Evolutionary conservation across 2,329 filamentous ascomycete species (phyloP), one percentile per base, ranked within the genome.

Genomic region (Penicillium sp.): DNA sequence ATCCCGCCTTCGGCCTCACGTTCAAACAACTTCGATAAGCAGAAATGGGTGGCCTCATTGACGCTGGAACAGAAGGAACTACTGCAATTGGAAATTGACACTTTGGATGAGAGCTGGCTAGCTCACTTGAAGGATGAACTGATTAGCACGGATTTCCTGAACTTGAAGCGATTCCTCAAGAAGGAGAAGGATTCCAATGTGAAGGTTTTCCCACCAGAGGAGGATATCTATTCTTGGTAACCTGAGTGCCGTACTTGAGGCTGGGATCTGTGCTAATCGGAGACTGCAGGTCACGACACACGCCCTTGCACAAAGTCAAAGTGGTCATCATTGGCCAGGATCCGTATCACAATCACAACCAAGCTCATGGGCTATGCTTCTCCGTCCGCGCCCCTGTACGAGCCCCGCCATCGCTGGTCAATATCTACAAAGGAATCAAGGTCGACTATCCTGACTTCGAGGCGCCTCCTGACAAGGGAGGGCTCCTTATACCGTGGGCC

Each of bases 351-450:
- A 95, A 95, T 69, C 71, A 83, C 68, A 95, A 95, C 71, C 93
- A 99, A 77, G 93, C 93, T 42, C 93, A 97, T 70, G 93, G 93
- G 36, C 84, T 99, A 51, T 92, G 88, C 67, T 99, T 99, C 78
- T 95, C 89, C 40, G 91, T 97, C 47, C 88, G 88, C 9, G 86
- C 92, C 3, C 93, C 93, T 0, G 95, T 89, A 0, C 82, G 82
- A 3, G 89, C 92, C 1, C 93, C 93, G 0, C 91, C 92, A 0
- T 95, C 89, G 1, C 83, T 99, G 13, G 82, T 83, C 62, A 99
- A 99, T 74, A 96, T 99, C 75, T 99, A 95, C 77, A 90, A 79
- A 36, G 87, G 84, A 10, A 81, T 99, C 49, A 84, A 87, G 65
- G 90, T 87, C 47, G 91, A 97, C 73, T 97, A 95, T 66, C 90